phyloP scores from a whole-genome alignment of 2,329 filamentous ascomycete genomes.

The Amylocarpus encephaloides region DNA sequence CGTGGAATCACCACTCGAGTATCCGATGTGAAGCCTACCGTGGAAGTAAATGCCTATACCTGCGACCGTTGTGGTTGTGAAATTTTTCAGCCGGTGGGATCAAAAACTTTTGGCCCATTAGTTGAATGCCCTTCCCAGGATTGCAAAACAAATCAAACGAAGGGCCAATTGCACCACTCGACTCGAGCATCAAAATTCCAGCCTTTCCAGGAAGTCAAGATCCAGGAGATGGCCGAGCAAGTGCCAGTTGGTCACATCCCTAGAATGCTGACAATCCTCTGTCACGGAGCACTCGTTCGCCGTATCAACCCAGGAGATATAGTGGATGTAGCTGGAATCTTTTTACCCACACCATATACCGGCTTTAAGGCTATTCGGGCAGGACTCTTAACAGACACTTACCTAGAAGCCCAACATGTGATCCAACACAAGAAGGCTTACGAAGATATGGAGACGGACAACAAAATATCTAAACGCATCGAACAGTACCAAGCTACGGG shows the following conservation, averaged over 20 bases:
- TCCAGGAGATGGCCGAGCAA: constrained; percentile 98
- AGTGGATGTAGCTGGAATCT: constrained; percentile 89
- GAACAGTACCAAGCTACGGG: constrained; percentile 78
- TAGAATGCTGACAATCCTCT: constrained; percentile 80
- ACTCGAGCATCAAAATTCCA: constrained; percentile 96
- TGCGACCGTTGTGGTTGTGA: constrained; percentile 95
- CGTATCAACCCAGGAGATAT: constrained; percentile 91
- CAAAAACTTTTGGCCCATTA: constrained; percentile 85
- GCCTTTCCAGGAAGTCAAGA: constrained; percentile 97
- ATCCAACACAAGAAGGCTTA: constrained; percentile 98
- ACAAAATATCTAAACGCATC: constrained; percentile 73
- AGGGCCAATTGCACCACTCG: constrained; percentile 88
- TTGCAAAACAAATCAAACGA: constrained; percentile 83
- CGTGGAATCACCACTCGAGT: constrained; percentile 92
- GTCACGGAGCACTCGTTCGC: constrained; percentile 78
- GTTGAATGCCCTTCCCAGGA: constrained; percentile 83
- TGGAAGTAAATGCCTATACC: constrained; percentile 97
- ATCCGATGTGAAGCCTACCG: constrained; percentile 93
- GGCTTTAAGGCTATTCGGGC: constrained; percentile 96
- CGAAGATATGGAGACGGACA: constrained; percentile 81
- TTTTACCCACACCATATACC: constrained; percentile 96
- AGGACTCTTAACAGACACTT: constrained; percentile 94
- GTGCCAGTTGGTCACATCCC: constrained; percentile 98
- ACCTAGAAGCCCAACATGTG: constrained; percentile 88
- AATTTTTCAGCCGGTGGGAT: constrained; percentile 91